Percentiles rank a stretch among this genome's conserved stretches.
phyloP scores from a whole-genome alignment of 2,329 filamentous ascomycete species.

The Triangularia setosa region DNA sequence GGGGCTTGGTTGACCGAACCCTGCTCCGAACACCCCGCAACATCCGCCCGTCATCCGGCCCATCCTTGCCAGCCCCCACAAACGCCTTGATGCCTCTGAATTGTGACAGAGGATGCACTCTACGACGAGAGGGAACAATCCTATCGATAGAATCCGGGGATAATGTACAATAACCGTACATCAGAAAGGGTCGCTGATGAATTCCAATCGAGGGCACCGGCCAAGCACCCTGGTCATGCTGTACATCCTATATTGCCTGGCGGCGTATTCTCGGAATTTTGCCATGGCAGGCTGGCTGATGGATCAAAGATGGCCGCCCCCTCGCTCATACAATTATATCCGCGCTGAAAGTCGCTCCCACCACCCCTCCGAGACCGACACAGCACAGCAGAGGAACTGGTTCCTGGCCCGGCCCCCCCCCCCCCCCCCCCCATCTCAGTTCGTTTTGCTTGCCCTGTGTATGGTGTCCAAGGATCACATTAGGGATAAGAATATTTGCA shows the following conservation, averaged over 20 bases:
- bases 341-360: constrained; percentile 7
- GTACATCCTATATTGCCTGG: constrained; percentile 7
- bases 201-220: background rate
- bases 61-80: background rate
- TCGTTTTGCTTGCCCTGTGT: background rate
- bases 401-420: background rate
- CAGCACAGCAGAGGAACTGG: background rate
- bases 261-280: constrained; percentile 31
- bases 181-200: background rate
- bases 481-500: background rate
- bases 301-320: background rate
- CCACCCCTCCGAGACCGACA: background rate
- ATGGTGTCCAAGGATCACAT: background rate
- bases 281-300: constrained; percentile 2
- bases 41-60: constrained; percentile 8
- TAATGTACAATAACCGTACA: constrained; percentile 5
- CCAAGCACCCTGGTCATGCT: background rate
- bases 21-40: constrained; percentile 8
- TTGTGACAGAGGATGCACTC: background rate
- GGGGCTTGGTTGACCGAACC: constrained; percentile 8
- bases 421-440: background rate
- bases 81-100: background rate
- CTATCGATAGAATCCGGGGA: constrained; percentile 10
- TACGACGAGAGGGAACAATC: background rate
- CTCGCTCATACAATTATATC: constrained; percentile 13